phyloP scores from a whole-genome alignment of 179 eudicot species.

The Silene coronaria region DNA sequence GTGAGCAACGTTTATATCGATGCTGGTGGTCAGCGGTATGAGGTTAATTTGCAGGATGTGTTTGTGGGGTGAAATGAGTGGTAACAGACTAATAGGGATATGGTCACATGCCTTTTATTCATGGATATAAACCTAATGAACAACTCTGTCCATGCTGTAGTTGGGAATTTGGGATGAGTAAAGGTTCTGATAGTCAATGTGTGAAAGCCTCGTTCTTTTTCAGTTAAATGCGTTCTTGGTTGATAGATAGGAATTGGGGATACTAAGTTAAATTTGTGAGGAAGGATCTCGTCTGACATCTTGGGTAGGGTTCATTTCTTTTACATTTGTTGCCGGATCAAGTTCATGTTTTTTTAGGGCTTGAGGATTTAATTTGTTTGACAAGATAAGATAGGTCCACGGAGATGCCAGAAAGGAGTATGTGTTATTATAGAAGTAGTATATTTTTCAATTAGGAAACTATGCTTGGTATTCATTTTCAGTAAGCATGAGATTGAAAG shows the following conservation, averaged over 20 bases:
- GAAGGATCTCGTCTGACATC: background rate
- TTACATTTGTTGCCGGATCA: background rate
- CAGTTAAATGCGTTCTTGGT: background rate
- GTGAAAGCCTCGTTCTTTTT: background rate
- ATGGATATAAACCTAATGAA: background rate
- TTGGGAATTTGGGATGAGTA: background rate
- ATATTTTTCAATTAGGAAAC: too few species aligned
- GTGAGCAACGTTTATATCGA: background rate
- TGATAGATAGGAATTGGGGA: background rate
- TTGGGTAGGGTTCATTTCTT: background rate
- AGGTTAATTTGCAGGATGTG: background rate
- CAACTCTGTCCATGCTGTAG: background rate
- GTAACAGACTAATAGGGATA: background rate
- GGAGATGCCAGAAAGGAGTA: too few species aligned
- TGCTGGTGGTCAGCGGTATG: background rate
- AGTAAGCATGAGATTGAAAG: background rate
- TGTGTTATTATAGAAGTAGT: too few species aligned
- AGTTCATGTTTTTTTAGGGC: background rate
- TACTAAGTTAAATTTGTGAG: background rate
- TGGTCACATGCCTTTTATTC: background rate
- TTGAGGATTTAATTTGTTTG: background rate
- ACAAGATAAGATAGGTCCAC: background rate
- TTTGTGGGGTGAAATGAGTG: slow-evolving; percentile 3
- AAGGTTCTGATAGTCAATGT: background rate
- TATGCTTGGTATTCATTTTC: too few species aligned